Conservation (phyloP, 2,329 filamentous ascomycete genomes). For the Arthrobotrys pseudoclavata region DNA sequence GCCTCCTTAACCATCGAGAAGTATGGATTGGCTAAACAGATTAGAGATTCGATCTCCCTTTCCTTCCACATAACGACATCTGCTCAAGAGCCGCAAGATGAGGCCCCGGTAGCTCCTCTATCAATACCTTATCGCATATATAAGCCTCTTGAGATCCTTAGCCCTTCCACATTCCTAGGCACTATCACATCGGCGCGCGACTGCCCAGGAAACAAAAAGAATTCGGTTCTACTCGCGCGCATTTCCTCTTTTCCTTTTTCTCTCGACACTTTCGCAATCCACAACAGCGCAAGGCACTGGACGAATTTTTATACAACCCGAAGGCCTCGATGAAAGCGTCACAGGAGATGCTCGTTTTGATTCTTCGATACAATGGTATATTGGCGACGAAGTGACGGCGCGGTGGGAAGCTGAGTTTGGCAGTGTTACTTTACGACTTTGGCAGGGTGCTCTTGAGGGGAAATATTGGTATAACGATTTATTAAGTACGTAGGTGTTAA, state of each 20-base stretch:
- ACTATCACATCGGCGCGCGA: neutral
- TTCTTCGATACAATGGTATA: constrained; percentile 38
- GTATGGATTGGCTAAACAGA: neutral
- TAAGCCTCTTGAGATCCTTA: neutral
- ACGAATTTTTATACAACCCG: constrained; percentile 23
- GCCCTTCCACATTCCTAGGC: neutral
- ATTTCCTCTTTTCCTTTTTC: constrained; percentile 1
- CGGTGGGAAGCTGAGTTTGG: constrained; percentile 32
- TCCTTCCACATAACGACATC: constrained; percentile 14
- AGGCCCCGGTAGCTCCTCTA: constrained; percentile 11
- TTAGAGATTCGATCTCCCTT: neutral
- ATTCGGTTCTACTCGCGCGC: constrained; percentile 15
- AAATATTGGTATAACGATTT: constrained; percentile 22
- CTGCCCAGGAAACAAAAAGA: neutral
- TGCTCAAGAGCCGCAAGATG: constrained; percentile 12
- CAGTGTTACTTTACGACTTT: constrained; percentile 30
- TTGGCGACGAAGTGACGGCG: constrained; percentile 26
- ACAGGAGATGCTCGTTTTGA: constrained; percentile 25
- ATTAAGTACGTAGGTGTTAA: constrained; percentile 19
- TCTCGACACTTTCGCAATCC: neutral
- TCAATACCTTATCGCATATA: constrained; percentile 6
- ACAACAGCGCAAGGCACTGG: neutral
- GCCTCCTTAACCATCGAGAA: neutral
- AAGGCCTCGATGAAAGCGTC: constrained; percentile 12
- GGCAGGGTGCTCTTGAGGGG: constrained; percentile 36